Evolutionary conservation across 1,139 yeast species (phyloP), one percentile per base, ranked within the genome.

Genomic region (Petasospora fabianii): DNA sequence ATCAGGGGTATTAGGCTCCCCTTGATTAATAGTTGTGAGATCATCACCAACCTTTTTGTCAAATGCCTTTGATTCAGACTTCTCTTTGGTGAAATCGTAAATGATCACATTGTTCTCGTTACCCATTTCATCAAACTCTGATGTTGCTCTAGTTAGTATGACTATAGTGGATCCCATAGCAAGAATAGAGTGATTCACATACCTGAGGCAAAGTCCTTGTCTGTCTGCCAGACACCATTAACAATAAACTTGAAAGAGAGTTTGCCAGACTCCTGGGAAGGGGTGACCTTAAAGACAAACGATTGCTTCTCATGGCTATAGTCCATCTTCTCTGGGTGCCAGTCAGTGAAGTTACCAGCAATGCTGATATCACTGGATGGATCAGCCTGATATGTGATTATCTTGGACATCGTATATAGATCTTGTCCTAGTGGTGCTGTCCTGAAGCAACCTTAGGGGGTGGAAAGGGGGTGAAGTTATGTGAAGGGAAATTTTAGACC

Each of bases 291-390:
- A 34, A 37, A 49, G 20, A 45, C 50, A 14, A 27, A 47, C 13
- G 32, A 36, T 2, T 34, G 18, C 2, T 17, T 32, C 1, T 14
- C 15, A 1, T 19, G 14, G 30, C 48, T 43, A 31, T 32, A 50
- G 1, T 18, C 10, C 24, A 50, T 24, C 9, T 27, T 20, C 17
- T 43, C 35, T 3, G 50, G 48, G 2, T 26, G 13, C 58, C 58
- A 54, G 7, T 38, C 31, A 33, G 48, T 53, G 44, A 54, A 54
- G 43, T 45, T 47, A 1, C 58, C 58, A 14, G 58, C 58, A 24
- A 54, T 38, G 35, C 41, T 42, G 19, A 54, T 48, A 12, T 39
- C 38, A 10, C 34, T 37, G 9, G 38, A 24, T 12, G 47, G 42
- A 17, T 43, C 42, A 12, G 41, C 19, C 22, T 22, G 10, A 36